Base-by-base conservation (phyloP, 176 grass and related monocot species). In the Oryza officinalis region DNA sequence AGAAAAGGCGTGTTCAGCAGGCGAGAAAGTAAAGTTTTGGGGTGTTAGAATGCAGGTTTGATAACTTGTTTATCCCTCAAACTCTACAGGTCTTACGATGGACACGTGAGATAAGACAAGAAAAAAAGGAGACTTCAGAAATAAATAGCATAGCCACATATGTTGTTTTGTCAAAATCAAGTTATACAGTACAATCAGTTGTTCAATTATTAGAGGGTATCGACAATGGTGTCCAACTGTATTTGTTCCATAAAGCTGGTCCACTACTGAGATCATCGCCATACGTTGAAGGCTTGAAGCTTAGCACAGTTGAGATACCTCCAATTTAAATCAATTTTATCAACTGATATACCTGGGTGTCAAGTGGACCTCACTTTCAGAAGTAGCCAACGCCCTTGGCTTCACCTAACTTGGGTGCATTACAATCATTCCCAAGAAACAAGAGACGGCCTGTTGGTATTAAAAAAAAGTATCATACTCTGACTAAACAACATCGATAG, bases 301-400 rank as follows among this genome's bases (percentile, higher is more conserved):
- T 22, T 41, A 18, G 6, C 66, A 66, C 30, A 10, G 31, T 18
- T 67, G 40, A 31, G 59, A 71, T 82, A 52, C 72, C 30, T 71
- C 50, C n/a, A 69, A 71, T 41, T 64, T 10, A 64, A 31, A 27
- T 65, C 32, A 26, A 88, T 27, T 67, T 17, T 66, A 5, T 32
- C 13, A 32, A 37, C 27, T 27, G n/a, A 30, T 20, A 70, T 57
- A 30, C 65, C n/a, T 30, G 9, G n/a, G 50, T 59, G 59, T 14
- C 6, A 5, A 13, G 65, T 59, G 45, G 38, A 71, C 32, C 23
- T 44, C 12, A 69, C 27, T 74, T 72, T 92, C 77, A 94, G 87
- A 81, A 94, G 81, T 92, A 94, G 11, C 93, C 93, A 22, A 88
- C 87, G 3, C 70, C 74, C 83, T 86, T 94, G 6, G 81, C 54